phyloP scores from a whole-genome alignment of 1,139 yeast species.

The Zygosaccharomyces sapae region DNA sequence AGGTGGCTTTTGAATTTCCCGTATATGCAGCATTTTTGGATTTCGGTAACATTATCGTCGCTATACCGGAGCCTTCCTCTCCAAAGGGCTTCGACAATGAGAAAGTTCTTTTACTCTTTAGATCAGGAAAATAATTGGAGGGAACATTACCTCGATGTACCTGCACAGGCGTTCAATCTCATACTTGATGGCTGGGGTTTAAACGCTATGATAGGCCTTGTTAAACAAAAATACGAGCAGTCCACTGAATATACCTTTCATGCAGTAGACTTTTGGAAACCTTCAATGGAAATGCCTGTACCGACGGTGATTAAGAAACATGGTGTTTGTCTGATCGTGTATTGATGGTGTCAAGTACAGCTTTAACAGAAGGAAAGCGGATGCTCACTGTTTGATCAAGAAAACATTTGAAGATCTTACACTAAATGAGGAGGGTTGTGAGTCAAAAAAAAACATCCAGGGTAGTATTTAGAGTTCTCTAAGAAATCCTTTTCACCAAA shows the following conservation, averaged over 20 bases:
- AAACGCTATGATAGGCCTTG: conserved; percentile 55
- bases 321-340: conserved; percentile 59
- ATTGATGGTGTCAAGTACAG: conserved; percentile 69
- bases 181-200: conserved; percentile 69
- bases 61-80: conserved; percentile 38
- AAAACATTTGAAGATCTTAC: conserved; percentile 26
- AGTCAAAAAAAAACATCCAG: no score
- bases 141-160: conserved; percentile 41
- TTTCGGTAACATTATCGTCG: conserved; percentile 70
- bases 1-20: conserved; percentile 50
- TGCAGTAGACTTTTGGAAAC: conserved; percentile 62
- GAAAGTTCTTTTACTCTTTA: conserved; percentile 51
- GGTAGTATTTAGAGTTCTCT: no score
- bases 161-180: conserved; percentile 46
- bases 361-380: conserved; percentile 63
- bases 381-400: conserved; percentile 65
- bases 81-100: conserved; percentile 8
- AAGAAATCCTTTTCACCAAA: no score
- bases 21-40: conserved; percentile 68
- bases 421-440: no score
- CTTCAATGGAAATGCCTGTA: conserved; percentile 49
- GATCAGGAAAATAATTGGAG: conserved; percentile 75
- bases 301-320: conserved; percentile 59
- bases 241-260: conserved; percentile 32
- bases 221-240: neutral